A percentile compares a stretch with the other conserved stretches of the same genome.
phyloP scores from a whole-genome alignment of 768 basidiomycete species.

The Clitopilus passeckerianus region DNA sequence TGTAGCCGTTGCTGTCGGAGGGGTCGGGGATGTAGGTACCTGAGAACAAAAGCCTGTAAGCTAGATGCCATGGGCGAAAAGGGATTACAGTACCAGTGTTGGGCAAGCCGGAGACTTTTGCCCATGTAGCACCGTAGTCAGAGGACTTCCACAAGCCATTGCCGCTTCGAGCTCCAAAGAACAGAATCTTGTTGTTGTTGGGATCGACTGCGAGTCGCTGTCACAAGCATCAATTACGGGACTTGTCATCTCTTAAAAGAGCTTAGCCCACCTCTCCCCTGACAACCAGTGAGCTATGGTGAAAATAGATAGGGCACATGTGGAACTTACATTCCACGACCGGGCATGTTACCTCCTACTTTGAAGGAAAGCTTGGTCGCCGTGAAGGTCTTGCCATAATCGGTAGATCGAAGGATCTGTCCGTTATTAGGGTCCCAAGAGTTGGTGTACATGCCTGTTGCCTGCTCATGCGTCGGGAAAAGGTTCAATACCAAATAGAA shows the following conservation, averaged over 20 bases:
- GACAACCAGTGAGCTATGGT: neutral
- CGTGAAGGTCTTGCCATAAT: slow-evolving; percentile 53
- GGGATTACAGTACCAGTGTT: slow-evolving; percentile 38
- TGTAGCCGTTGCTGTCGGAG: slow-evolving; percentile 42
- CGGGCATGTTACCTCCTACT: slow-evolving; percentile 67
- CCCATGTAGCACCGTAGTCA: slow-evolving; percentile 53
- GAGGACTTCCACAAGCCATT: slow-evolving; percentile 67
- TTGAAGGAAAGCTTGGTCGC: slow-evolving; percentile 55
- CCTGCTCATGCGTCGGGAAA: slow-evolving; percentile 23
- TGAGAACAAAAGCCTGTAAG: slow-evolving; percentile 9
- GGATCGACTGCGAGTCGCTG: slow-evolving; percentile 63
- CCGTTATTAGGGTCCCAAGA: slow-evolving; percentile 60
- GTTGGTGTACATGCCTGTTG: slow-evolving; percentile 60
- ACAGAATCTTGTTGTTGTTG: slow-evolving; percentile 54
- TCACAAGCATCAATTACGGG: neutral
- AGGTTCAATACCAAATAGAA: neutral
- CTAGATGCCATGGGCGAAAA: neutral
- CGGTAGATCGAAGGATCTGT: slow-evolving; percentile 54
- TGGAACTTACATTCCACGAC: slow-evolving; percentile 48
- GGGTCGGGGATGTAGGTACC: slow-evolving; percentile 52
- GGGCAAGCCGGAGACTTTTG: slow-evolving; percentile 54
- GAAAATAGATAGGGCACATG: neutral
- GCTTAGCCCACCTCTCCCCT: slow-evolving; percentile 40
- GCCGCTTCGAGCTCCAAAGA: slow-evolving; percentile 61
- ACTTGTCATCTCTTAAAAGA: neutral